Percentiles rank a stretch among this genome's conserved stretches.
Conservation (phyloP, 768 basidiomycete species). For the Amyloporia xantha region DNA sequence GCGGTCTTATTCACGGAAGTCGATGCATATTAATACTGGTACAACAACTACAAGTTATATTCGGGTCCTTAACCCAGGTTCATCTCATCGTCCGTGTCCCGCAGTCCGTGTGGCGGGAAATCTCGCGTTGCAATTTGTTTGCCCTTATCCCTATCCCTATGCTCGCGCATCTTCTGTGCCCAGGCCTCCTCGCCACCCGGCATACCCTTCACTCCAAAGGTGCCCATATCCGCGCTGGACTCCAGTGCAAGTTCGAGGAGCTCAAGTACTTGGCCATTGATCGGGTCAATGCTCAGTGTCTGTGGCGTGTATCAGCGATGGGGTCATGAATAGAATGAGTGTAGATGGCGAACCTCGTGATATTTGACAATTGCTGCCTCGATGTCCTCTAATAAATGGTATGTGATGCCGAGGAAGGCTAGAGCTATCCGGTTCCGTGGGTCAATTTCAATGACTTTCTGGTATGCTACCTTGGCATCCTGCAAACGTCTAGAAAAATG, state of each 20-base stretch:
- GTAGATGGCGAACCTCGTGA: conserved; percentile 65
- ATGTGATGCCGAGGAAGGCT: conserved; percentile 84
- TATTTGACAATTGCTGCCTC: conserved; percentile 85
- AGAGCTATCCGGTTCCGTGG: conserved; percentile 78
- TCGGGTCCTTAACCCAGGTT: conserved; percentile 5
- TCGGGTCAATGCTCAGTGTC: conserved; percentile 78
- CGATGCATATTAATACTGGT: too few relatives aligned
- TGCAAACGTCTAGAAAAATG: conserved; percentile 30
- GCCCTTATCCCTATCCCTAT: conserved; percentile 19
- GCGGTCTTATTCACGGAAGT: background rate
- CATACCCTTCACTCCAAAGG: conserved; percentile 13
- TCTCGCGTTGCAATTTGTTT: conserved; percentile 10
- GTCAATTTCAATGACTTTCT: conserved; percentile 79
- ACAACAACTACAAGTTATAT: background rate
- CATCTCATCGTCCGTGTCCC: conserved; percentile 10
- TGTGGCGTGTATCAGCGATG: conserved; percentile 26
- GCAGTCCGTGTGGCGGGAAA: background rate
- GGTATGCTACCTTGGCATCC: conserved; percentile 69
- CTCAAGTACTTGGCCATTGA: conserved; percentile 76
- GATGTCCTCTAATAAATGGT: conserved; percentile 65
- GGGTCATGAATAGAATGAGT: background rate
- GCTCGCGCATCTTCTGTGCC: conserved; percentile 24
- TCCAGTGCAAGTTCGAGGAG: conserved; percentile 79
- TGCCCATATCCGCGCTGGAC: conserved; percentile 15
- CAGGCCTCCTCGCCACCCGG: conserved; percentile 21